phyloP scores from a whole-genome alignment of 495 filamentous ascomycete genomes.

The Wilcoxina mikolae region DNA sequence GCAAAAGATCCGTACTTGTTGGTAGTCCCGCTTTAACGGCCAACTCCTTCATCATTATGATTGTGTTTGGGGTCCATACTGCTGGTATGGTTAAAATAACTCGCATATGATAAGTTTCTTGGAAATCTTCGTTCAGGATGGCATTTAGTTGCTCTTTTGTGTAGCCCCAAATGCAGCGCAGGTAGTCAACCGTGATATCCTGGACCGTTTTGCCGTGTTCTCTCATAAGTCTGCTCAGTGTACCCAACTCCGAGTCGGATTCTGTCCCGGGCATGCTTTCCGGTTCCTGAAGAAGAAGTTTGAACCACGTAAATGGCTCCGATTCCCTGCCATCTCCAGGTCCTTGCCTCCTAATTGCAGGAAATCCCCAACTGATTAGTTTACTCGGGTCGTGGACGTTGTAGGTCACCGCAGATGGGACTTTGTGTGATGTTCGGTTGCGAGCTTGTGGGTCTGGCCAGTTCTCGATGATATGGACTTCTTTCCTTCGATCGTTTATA shows the following conservation, averaged over 20 bases:
- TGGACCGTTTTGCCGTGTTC: background rate
- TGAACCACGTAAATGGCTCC: constrained; percentile 2
- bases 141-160: background rate
- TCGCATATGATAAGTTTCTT: background rate
- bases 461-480: background rate
- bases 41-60: background rate
- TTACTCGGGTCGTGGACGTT: background rate
- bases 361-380: background rate
- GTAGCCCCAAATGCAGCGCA: background rate
- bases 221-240: background rate
- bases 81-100: background rate
- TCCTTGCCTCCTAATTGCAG: background rate
- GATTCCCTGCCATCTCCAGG: background rate
- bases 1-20: background rate
- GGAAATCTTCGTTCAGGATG: background rate
- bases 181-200: background rate
- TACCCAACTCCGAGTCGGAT: background rate
- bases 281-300: background rate
- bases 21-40: background rate
- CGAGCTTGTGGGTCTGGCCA: background rate
- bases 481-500: background rate
- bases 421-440: constrained; percentile 2
- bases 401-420: background rate
- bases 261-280: background rate
- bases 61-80: background rate